Evolutionary conservation across 352 stramenopile species (phyloP).

Genomic region (Globisporangium nodosum): DNA sequence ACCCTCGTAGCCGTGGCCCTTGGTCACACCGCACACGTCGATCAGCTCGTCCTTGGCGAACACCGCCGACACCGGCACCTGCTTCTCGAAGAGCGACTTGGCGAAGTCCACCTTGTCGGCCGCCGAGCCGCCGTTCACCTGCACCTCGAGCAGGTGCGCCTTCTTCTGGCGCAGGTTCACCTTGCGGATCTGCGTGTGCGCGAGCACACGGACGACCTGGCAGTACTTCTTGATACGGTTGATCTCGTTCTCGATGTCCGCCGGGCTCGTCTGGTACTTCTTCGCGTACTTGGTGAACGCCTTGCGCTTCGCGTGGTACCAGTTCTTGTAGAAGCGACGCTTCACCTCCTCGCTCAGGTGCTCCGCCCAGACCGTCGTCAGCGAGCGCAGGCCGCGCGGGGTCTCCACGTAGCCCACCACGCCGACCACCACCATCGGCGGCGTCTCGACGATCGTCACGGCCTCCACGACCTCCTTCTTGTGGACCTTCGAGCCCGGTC

Average conservation of each 20-base stretch:
- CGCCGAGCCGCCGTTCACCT: conserved; percentile 98
- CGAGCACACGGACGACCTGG: conserved; percentile 98
- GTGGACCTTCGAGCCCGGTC: conserved; percentile 99
- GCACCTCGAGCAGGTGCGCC: conserved; percentile 99
- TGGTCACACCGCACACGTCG: conserved; percentile 98
- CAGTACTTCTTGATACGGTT: conserved; percentile 99
- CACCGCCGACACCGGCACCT: conserved; percentile 95
- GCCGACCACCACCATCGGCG: conserved; percentile 99
- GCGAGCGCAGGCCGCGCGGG: conserved; percentile 95
- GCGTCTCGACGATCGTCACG: conserved; percentile 99
- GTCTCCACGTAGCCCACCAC: conserved; percentile 99
- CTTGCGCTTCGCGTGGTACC: conserved; percentile 99
- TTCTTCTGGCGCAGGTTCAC: conserved; percentile 99
- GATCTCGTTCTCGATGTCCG: conserved; percentile 96
- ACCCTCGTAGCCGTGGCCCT: conserved; percentile 98
- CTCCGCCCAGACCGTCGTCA: conserved; percentile 99
- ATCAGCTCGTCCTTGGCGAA: conserved; percentile 98
- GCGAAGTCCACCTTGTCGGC: conserved; percentile 99
- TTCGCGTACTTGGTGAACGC: conserved; percentile 99
- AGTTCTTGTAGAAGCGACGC: conserved; percentile 99
- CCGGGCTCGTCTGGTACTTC: conserved; percentile 95
- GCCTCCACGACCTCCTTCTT: conserved; percentile 99
- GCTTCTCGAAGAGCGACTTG: conserved; percentile 99
- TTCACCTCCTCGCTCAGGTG: conserved; percentile 99
- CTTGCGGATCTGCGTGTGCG: conserved; percentile 99